phyloP scores from a whole-genome alignment of 2,329 filamentous ascomycete genomes.

The Cladosporium phlei region DNA sequence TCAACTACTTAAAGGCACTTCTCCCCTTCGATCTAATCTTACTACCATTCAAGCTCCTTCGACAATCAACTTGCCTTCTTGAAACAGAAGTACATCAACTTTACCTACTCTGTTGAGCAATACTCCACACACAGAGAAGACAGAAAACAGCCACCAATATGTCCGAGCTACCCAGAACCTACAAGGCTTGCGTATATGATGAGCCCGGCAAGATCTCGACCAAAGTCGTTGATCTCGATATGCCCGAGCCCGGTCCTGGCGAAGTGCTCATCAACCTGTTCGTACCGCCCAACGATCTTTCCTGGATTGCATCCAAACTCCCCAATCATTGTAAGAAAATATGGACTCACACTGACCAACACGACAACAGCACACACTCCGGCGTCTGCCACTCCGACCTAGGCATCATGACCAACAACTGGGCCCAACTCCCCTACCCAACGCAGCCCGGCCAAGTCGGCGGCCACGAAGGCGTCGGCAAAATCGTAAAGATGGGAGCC shows the following conservation, averaged over 20 bases:
- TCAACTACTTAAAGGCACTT: too few species aligned
- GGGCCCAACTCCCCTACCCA: constrained; percentile 54
- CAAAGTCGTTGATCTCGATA: constrained; percentile 59
- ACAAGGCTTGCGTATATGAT: constrained; percentile 62
- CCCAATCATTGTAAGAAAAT: too few species aligned
- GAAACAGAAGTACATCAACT: too few species aligned
- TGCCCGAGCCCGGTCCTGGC: constrained; percentile 59
- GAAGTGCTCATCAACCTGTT: constrained; percentile 61
- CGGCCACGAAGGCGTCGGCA: constrained; percentile 64
- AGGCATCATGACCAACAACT: constrained; percentile 49
- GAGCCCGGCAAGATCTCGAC: constrained; percentile 61
- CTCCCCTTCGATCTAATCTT: too few species aligned
- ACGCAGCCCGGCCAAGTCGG: constrained; percentile 60
- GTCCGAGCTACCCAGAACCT: constrained; percentile 47
- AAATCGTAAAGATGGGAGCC: constrained; percentile 61
- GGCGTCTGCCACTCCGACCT: constrained; percentile 63
- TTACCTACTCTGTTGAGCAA: too few species aligned
- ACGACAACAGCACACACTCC: constrained; percentile 50
- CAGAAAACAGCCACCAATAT: constrained; percentile 14
- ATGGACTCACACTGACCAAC: background rate
- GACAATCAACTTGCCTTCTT: too few species aligned
- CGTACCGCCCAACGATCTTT: constrained; percentile 18
- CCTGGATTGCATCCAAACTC: background rate
- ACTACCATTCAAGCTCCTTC: background rate
- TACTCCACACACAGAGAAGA: background rate